Evolutionary conservation across 805 yeast genomes (phyloP), one percentile per base, ranked within the genome.

Genomic region (Wickerhamiella spandovensis): DNA sequence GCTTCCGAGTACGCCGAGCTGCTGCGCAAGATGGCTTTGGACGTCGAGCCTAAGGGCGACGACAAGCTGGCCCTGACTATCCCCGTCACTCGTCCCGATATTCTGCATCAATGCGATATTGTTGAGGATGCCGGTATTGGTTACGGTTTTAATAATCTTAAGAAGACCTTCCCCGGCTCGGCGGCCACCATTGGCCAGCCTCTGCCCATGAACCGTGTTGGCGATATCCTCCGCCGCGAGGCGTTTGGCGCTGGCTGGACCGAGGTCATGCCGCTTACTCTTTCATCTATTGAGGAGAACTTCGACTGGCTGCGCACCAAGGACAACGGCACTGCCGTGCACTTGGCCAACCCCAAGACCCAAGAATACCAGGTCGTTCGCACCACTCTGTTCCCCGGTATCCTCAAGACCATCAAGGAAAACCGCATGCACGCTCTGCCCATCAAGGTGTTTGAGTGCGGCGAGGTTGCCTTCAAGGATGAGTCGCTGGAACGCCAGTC

Each of bases 91-190:
- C 84, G 99, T 73, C 81, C 97, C 10, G 99, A 92, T 68, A 77
- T 92, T 54, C 74, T 92, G 62, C 99, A 92, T 68, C 95, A 87
- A 66, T 90, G 97, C 75, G 99, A 92, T 69, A 82, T 92, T 58
- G 85, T 92, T 95, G 99, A 92, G 69, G 99, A 92, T 67, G 95
- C 90, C 46, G 98, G 96, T 46, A 83, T 92, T 63, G 94, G 87
- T 28, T 92, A 87, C 64, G 99, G 98, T 51, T 92, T 83, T 74
- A 84, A 89, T 70, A 87, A 85, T 65, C 75, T 92, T 63, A 77
- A 76, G 55, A 86, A 82, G 69, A 80, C 92, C 48, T 86, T 92
- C 62, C 76, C 87, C 57, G 75, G 86, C 30, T 81, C 81, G 51
- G 77, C 95, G 9, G 78, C 83, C 56, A 73, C 77, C 49, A 82